Evolutionary conservation across 306 rosid species (phyloP).

Genomic region (Mimosa pudica): DNA sequence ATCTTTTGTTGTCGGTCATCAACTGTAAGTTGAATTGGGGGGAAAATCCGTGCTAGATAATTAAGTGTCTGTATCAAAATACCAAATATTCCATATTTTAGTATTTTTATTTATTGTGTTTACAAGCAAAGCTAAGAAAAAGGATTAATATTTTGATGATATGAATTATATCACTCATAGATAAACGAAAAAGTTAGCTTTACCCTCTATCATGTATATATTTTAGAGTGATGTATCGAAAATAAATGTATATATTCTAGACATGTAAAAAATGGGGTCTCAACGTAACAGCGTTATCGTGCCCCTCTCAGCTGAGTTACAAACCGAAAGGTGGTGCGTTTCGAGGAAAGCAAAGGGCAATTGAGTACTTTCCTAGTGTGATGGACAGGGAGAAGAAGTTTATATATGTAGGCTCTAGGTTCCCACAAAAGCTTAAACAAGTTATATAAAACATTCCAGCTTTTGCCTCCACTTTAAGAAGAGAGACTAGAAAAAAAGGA

Average conservation of each 20-base stretch:
- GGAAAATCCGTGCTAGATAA: not conserved
- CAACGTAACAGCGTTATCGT: not conserved
- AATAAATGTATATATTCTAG: not conserved
- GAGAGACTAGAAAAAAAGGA: not conserved
- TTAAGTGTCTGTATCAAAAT: too few relatives aligned
- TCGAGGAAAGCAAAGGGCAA: not conserved
- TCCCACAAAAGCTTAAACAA: not conserved
- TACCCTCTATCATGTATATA: not conserved
- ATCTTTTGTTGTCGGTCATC: not conserved
- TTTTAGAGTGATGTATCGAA: not conserved
- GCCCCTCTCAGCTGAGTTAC: not conserved
- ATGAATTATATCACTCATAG: not conserved
- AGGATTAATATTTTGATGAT: too few relatives aligned
- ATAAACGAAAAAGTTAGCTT: not conserved
- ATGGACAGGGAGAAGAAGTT: not conserved
- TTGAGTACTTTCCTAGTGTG: not conserved
- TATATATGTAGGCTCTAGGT: not conserved
- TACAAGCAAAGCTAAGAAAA: not conserved
- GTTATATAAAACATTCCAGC: not conserved
- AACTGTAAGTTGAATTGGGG: not conserved
- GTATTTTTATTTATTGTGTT: too few relatives aligned
- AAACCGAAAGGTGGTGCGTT: not conserved
- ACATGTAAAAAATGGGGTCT: not conserved
- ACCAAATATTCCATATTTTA: too few relatives aligned
- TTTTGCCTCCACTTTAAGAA: not conserved